Evolutionary conservation across 305 asterid genomes (phyloP), one percentile per base, ranked within the genome.

Genomic region (Coffea humblotiana): DNA sequence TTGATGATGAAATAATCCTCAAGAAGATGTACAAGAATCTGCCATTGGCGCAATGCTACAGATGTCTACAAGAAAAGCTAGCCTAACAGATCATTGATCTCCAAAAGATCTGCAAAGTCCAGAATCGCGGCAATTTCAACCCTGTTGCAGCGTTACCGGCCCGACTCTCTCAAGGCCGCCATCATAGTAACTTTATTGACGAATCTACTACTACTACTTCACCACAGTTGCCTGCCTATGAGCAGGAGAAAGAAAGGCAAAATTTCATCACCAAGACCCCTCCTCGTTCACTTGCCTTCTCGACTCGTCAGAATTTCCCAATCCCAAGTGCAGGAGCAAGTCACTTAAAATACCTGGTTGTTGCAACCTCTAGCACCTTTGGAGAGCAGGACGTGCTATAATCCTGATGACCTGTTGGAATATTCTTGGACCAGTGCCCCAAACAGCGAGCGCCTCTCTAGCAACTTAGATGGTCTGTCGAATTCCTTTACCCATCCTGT

Each of bases 361-460:
- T 63, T 25, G 68, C 4, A 61, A 0, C 7, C 68, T 25, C 68
- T 12, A 10, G 18, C 35, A 2, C 3, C 23, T n/a, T 63, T 63
- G 4, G 10, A 71, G 35, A 74, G 15, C 25, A 9, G 29, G 13
- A 63, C 16, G 23, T 8, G n/a, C 19, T 80, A 95, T 56, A 95
- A 87, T 68, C 90, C 95, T 1, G 97, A 47, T 25, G 98, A 89
- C 56, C 98, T 86, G 81, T 92, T 92, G 29, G 98, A 90, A 52
- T 93, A 95, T 85, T 95, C 99, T 79, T 92, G 93, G 75, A 95
- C 99, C 87, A 95, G 76, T n/a, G 99, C 97, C 13, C 91, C 97
- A 47, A 95, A 95, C 40, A 93, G 87, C n/a, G 99, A 93, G 4
- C 79, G 90, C 85, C 94, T 88, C 84, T 89, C 98, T 6, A 95